Conservation (phyloP, 352 stramenopile species). For the Phytophthora constricta region DNA sequence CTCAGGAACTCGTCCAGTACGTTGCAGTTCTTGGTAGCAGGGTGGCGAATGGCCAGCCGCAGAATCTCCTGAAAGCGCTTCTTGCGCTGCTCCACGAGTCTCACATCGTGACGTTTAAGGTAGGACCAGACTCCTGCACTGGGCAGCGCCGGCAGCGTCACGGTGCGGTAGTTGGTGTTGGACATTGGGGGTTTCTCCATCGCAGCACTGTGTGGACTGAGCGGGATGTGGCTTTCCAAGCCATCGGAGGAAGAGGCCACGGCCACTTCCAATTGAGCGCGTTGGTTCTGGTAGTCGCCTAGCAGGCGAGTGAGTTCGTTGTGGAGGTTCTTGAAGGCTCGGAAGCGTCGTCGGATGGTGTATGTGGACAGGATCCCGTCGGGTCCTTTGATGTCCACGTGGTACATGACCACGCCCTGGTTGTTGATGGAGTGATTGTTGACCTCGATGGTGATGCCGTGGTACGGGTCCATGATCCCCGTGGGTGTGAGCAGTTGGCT, state of each 20-base stretch:
- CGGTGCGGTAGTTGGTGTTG: slow-evolving; percentile 48
- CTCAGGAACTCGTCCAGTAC: slow-evolving; percentile 82
- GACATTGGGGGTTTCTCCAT: slow-evolving; percentile 41
- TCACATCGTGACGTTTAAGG: slow-evolving; percentile 81
- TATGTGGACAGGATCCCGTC: slow-evolving; percentile 82
- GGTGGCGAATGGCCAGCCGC: slow-evolving; percentile 75
- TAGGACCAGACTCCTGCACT: slow-evolving; percentile 84
- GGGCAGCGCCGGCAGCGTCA: slow-evolving; percentile 67
- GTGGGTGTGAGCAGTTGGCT: slow-evolving; percentile 47
- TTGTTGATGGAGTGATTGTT: slow-evolving; percentile 77
- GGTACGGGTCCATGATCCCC: slow-evolving; percentile 58
- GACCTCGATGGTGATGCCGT: slow-evolving; percentile 72
- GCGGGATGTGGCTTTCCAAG: slow-evolving; percentile 46
- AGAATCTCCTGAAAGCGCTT: slow-evolving; percentile 87
- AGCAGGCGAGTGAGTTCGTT: slow-evolving; percentile 68
- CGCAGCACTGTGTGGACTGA: slow-evolving; percentile 50
- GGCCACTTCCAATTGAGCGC: slow-evolving; percentile 18
- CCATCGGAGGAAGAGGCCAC: slow-evolving; percentile 9
- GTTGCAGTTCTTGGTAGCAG: slow-evolving; percentile 64
- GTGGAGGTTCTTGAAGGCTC: slow-evolving; percentile 83
- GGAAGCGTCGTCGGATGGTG: slow-evolving; percentile 84
- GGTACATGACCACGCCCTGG: slow-evolving; percentile 88
- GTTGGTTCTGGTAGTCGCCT: slow-evolving; percentile 53
- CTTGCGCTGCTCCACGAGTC: slow-evolving; percentile 82
- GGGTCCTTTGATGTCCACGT: slow-evolving; percentile 86